phyloP scores from a whole-genome alignment of 768 basidiomycete genomes.

The Psilocybe sp. region DNA sequence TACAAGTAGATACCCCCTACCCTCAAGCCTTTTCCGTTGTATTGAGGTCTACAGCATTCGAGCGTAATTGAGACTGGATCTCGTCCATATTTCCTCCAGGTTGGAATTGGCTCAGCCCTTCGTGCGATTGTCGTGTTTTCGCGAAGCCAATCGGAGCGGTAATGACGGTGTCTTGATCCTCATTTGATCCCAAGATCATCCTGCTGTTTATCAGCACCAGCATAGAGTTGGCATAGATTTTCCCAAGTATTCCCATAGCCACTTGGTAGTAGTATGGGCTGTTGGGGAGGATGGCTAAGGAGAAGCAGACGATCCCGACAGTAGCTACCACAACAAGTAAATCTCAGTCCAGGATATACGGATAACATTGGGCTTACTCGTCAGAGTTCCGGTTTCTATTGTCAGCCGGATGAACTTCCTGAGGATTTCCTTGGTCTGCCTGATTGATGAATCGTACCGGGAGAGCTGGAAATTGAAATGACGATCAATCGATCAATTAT shows the following conservation, averaged over 20 bases:
- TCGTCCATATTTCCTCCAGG: no score
- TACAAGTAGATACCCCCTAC: no score
- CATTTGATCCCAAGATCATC: no score
- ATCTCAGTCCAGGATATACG: not conserved
- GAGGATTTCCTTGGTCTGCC: not conserved
- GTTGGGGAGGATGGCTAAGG: not conserved
- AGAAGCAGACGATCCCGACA: not conserved
- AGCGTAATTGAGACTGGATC: no score
- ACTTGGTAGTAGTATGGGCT: not conserved
- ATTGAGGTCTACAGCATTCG: no score
- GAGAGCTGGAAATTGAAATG: not conserved
- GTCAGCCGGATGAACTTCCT: not conserved
- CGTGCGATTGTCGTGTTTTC: no score
- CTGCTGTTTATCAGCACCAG: no score
- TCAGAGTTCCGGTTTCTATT: not conserved
- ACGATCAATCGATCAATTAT: not conserved
- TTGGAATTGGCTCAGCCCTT: no score
- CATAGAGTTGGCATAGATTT: not conserved
- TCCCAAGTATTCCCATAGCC: not conserved
- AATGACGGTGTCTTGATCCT: no score
- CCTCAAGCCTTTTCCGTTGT: no score
- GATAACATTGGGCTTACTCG: no score
- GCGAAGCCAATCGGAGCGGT: no score
- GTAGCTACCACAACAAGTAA: not conserved
- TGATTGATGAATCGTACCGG: not conserved